Evolutionary conservation across 1,284 basidiomycete genomes (phyloP), one percentile per base, ranked within the genome.

Genomic region (Melampsora americana): DNA sequence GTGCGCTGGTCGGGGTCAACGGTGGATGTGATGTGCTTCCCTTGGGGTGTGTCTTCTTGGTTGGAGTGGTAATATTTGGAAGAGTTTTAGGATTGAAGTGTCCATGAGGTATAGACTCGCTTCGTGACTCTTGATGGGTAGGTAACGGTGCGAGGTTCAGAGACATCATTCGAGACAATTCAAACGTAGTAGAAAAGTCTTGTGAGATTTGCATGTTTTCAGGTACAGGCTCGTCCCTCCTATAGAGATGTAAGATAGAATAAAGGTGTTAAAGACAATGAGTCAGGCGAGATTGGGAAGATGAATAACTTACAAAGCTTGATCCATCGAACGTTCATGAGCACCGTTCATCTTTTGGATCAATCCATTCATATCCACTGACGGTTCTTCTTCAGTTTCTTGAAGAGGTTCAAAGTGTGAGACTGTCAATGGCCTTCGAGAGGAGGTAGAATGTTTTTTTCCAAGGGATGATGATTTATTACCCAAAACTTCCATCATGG

Each of bases 111-210:
- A 35, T 35, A 4, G 35, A 35, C 3, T 9, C 35, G 35, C 35
- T 9, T 4, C 35, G 35, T 9, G 35, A 35, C 9, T 35, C 35
- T 35, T 35, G 35, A 35, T 35, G 3, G 35, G 35, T 35, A 35
- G 35, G 35, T 35, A 35, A 9, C 9, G 35, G 35, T 35, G 35
- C 35, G 9, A 35, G 35, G 35, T 35, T 35, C 5, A 35, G 35
- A 35, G 35, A 9, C 3, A 35, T 35, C 35, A 71, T 62, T 28
- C 32, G 32, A 42, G 69, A 71, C 32, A 53, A 42, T 44, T 73
- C 61, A 26, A 66, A 73, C 1, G 70, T 66, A 1, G 70, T 66
- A 32, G 70, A 73, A 66, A 65, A 53, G 50, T 73, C 70, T 48
- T 30, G 20, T 12, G 70, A 73, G 9, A 56, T 60, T 53, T 35